Conservation (phyloP, 345 rosid genomes). For the Populus euphratica region DNA sequence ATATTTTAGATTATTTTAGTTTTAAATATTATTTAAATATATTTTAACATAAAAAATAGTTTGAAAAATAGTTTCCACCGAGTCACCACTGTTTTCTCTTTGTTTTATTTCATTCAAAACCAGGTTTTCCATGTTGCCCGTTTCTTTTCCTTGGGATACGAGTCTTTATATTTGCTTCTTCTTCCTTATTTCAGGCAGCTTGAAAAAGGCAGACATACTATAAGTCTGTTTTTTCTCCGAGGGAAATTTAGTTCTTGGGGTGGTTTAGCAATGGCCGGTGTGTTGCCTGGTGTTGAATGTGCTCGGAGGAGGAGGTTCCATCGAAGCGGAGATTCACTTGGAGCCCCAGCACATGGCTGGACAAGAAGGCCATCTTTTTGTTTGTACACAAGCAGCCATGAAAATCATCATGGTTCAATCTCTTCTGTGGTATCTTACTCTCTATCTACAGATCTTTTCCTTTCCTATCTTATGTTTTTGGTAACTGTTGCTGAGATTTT, state of each 20-base stretch:
- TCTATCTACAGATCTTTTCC: not conserved
- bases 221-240: not conserved
- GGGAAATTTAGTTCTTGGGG: not conserved
- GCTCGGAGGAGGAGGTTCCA: constrained; percentile 73
- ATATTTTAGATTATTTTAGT: too few species aligned
- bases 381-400: constrained; percentile 51
- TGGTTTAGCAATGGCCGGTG: constrained; percentile 56
- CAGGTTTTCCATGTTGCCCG: not conserved
- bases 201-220: not conserved
- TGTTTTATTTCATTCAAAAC: not conserved
- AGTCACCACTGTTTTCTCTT: not conserved
- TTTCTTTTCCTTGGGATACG: not conserved
- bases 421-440: constrained; percentile 31
- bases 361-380: constrained; percentile 58
- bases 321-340: constrained; percentile 46
- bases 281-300: constrained; percentile 83
- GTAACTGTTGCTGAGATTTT: not conserved
- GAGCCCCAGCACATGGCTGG: constrained; percentile 23
- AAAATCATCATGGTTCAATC: constrained; percentile 28
- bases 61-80: too few species aligned
- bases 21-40: too few species aligned
- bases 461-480: not conserved
- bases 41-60: too few species aligned
- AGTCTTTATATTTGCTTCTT: not conserved
- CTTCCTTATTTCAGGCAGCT: not conserved